These are phyloP conservation scores for Cruciata laevipes DNA, from an alignment of 257 asterid species.

Conservation along the genomic window DNA sequence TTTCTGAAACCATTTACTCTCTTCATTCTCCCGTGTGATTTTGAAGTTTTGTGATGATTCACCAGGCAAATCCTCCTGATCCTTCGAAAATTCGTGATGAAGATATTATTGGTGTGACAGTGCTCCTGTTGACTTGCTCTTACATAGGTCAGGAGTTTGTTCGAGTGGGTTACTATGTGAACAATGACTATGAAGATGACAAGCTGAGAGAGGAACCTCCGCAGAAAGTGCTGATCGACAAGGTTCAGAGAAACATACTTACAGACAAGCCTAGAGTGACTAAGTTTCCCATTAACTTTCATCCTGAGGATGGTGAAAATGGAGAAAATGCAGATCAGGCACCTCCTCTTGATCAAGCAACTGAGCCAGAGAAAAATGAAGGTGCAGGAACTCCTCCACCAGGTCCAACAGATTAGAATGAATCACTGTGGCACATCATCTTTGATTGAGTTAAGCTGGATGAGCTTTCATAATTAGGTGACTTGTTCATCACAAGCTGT, in stretches of 20 bases:
- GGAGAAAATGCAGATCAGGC: constrained; percentile 64
- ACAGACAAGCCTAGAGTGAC: constrained; percentile 93
- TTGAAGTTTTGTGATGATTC: constrained; percentile 3
- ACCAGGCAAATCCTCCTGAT: constrained; percentile 95
- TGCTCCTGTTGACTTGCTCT: constrained; percentile 87
- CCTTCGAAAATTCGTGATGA: constrained; percentile 92
- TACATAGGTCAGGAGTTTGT: constrained; percentile 88
- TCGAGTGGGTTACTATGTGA: constrained; percentile 90
- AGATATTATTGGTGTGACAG: constrained; percentile 92
- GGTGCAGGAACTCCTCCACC: constrained; percentile 32
- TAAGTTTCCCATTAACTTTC: constrained; percentile 75
- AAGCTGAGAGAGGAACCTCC: constrained; percentile 89
- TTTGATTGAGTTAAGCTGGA: neutral
- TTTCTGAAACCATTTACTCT: neutral
- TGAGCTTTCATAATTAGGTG: neutral
- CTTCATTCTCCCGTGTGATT: neutral
- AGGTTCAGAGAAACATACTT: constrained; percentile 75
- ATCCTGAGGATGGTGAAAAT: constrained; percentile 59
- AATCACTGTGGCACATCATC: constrained; percentile 7
- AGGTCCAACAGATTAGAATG: constrained; percentile 28
- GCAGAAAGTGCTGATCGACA: constrained; percentile 69
- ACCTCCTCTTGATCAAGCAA: constrained; percentile 43
- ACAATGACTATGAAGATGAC: constrained; percentile 81
- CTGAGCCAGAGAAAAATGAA: constrained; percentile 45
- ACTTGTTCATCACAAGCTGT: neutral